These are phyloP conservation scores for Malassezia sp. DNA, from an alignment of 1,284 basidiomycete species.

Conservation along the genomic window DNA sequence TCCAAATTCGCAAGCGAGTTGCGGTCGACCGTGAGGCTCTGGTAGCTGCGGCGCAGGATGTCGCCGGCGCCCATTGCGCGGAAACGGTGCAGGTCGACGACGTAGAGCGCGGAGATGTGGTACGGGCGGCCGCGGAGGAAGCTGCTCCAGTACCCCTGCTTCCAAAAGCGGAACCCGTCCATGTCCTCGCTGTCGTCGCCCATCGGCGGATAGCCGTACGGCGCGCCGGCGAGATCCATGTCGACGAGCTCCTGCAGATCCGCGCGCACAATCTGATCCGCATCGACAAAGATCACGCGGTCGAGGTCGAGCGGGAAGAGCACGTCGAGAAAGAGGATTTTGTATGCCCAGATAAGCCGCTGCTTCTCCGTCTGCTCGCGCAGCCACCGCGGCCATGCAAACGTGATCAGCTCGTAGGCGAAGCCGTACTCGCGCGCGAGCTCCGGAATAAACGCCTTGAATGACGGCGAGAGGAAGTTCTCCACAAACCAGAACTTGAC, in stretches of 20 bases:
- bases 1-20: conserved; percentile 87
- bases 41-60: conserved; percentile 80
- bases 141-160: conserved; percentile 55
- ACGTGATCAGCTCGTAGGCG: conserved; percentile 91
- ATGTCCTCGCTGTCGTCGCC: conserved; percentile 81
- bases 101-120: conserved; percentile 62
- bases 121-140: conserved; percentile 26
- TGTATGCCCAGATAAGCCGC: conserved; percentile 95
- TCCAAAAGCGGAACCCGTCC: conserved; percentile 98
- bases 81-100: conserved; percentile 90
- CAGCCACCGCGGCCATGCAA: conserved; percentile 97
- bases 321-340: conserved; percentile 95
- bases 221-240: conserved; percentile 65
- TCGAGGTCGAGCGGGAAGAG: conserved; percentile 95
- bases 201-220: conserved; percentile 75
- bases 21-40: conserved; percentile 81
- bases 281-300: conserved; percentile 97
- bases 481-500: conserved; percentile 99
- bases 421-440: conserved; percentile 80
- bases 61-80: conserved; percentile 63
- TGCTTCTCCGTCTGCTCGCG: conserved; percentile 95
- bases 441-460: conserved; percentile 90
- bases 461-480: conserved; percentile 94
- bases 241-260: conserved; percentile 86
- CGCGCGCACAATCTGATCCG: conserved; percentile 72